These are phyloP conservation scores for Akebia trifoliata DNA, from an alignment of 164 flowering plant species.

Conservation along the genomic window DNA sequence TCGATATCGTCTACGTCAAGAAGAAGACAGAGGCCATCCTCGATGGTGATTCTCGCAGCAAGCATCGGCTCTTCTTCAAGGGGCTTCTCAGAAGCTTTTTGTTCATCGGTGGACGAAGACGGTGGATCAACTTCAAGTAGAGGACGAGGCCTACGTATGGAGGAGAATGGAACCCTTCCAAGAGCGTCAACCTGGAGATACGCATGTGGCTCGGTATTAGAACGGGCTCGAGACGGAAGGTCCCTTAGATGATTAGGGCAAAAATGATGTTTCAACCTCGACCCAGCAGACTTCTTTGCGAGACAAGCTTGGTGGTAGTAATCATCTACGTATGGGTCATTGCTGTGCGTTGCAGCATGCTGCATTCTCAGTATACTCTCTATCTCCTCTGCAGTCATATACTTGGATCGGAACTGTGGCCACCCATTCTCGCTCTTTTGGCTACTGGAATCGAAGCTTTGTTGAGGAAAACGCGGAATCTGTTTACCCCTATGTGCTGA, in stretches of 20 bases:
- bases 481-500: constrained; percentile 51
- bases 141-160: constrained; percentile 82
- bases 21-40: constrained; percentile 78
- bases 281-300: constrained; percentile 60
- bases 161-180: constrained; percentile 68
- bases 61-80: constrained; percentile 95
- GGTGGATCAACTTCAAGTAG: constrained; percentile 86
- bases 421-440: constrained; percentile 57
- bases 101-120: constrained; percentile 38
- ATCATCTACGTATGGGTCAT: constrained; percentile 85
- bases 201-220: constrained; percentile 56
- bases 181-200: constrained; percentile 64
- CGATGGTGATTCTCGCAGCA: constrained; percentile 83
- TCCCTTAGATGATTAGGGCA: constrained; percentile 75
- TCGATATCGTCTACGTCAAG: constrained; percentile 95
- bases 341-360: constrained; percentile 81
- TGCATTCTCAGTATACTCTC: constrained; percentile 85
- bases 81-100: constrained; percentile 58
- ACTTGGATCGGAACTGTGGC: constrained; percentile 69
- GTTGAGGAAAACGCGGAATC: constrained; percentile 49
- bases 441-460: constrained; percentile 50
- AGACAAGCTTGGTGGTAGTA: constrained; percentile 92
- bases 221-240: constrained; percentile 59
- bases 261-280: constrained; percentile 58
- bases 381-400: constrained; percentile 90